Conservation (phyloP, 257 asterid genomes). For the Eustoma russellianum region DNA sequence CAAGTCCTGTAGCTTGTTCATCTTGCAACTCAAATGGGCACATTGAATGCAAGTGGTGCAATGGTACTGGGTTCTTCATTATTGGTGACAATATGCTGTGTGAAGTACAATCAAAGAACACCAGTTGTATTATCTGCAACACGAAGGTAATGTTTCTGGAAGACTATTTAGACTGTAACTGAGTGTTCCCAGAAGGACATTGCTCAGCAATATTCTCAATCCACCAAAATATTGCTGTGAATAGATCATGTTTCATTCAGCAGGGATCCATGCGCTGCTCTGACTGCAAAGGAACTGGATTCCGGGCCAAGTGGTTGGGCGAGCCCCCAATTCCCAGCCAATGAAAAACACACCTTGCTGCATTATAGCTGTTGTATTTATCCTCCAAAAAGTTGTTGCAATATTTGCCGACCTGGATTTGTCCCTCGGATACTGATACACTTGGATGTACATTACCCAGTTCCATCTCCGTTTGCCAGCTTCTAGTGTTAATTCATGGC, state of each 20-base stretch:
- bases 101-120: conserved; percentile 84
- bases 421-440: no score
- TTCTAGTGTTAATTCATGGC: no score
- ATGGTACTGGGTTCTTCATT: conserved; percentile 92
- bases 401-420: no score
- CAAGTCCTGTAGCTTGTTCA: conserved; percentile 68
- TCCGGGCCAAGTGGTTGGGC: conserved; percentile 87
- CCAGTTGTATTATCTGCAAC: conserved; percentile 67
- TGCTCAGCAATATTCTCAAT: not conserved
- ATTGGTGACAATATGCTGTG: conserved; percentile 93
- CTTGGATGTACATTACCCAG: no score
- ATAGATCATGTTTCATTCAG: not conserved
- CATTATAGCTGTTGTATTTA: no score
- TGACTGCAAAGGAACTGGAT: conserved; percentile 89
- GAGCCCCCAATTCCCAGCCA: conserved; percentile 51
- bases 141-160: conserved; percentile 49
- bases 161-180: no score
- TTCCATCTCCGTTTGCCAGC: no score
- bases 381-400: no score
- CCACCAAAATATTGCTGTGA: no score
- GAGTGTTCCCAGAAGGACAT: no score
- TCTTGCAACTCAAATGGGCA: conserved; percentile 69
- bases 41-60: conserved; percentile 90
- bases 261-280: conserved; percentile 75
- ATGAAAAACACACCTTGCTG: conserved; percentile 1